A percentile compares a stretch with the other conserved stretches of the same genome.
phyloP scores from a whole-genome alignment of 2,329 filamentous ascomycete species.

The Diaporthe eres region DNA sequence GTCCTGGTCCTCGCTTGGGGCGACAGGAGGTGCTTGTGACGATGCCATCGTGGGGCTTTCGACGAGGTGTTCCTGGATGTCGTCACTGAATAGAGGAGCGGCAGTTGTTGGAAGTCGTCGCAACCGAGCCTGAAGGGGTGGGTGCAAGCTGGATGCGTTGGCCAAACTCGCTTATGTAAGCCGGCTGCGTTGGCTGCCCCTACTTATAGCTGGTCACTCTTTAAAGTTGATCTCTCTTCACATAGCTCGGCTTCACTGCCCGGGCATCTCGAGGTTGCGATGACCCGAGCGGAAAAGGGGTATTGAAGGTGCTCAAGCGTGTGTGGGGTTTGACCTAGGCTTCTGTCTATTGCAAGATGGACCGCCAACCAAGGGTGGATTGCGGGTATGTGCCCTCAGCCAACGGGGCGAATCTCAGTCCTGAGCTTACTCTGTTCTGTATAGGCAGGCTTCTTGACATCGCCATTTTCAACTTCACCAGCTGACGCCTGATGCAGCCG shows the following conservation, averaged over 20 bases:
- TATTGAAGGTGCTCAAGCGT: background rate
- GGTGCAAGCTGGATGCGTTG: background rate
- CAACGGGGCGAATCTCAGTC: slow-evolving; percentile 12
- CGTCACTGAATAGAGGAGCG: background rate
- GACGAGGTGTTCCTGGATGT: background rate
- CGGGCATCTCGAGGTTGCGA: background rate
- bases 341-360: background rate
- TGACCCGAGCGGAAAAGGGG: background rate
- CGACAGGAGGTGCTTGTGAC: slow-evolving; percentile 9
- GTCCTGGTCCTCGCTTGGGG: slow-evolving; percentile 43
- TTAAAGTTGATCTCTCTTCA: background rate
- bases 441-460: slow-evolving; percentile 25
- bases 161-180: slow-evolving; percentile 13
- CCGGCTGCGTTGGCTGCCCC: slow-evolving; percentile 2
- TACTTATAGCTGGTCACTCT: background rate
- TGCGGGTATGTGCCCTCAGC: slow-evolving; percentile 20
- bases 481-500: background rate
- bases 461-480: background rate
- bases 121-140: background rate
- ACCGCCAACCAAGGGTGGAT: slow-evolving; percentile 19
- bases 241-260: background rate
- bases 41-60: slow-evolving; percentile 32
- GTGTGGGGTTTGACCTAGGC: background rate
- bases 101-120: background rate
- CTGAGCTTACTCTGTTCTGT: slow-evolving; percentile 13